A percentile compares a stretch with the other conserved stretches of the same genome.
Evolutionary conservation across 768 basidiomycete species (phyloP).

Genomic region (Pluteus cervinus): DNA sequence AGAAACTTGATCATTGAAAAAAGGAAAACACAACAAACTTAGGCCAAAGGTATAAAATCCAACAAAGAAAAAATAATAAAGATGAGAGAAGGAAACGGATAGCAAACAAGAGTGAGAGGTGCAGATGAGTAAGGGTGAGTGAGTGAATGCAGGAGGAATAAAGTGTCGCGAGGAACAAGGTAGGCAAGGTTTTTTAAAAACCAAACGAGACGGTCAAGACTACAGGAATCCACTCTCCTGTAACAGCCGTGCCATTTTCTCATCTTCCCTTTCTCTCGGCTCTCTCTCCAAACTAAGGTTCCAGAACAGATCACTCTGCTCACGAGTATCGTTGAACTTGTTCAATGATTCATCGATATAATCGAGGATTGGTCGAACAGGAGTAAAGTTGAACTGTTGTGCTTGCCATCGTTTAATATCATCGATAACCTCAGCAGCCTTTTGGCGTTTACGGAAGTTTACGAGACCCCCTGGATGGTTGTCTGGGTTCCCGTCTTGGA

Average conservation of each 20-base stretch:
- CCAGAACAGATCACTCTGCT: slow-evolving; percentile 78
- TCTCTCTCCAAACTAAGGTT: slow-evolving; percentile 81
- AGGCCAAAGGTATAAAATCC: too few species aligned
- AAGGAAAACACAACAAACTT: too few species aligned
- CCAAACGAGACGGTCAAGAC: too few species aligned
- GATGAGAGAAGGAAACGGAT: too few species aligned
- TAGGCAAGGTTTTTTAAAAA: too few species aligned
- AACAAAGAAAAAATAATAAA: too few species aligned
- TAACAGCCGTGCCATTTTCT: slow-evolving; percentile 88
- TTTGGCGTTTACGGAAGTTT: slow-evolving; percentile 94
- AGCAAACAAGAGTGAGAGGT: too few species aligned
- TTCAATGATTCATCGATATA: slow-evolving; percentile 79
- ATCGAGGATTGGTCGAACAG: slow-evolving; percentile 56
- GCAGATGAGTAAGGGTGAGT: too few species aligned
- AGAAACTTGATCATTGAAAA: too few species aligned
- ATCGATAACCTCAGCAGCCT: slow-evolving; percentile 92
- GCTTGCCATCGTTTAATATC: slow-evolving; percentile 97
- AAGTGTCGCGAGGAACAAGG: too few species aligned
- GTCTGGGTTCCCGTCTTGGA: slow-evolving; percentile 94
- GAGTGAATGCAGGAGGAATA: too few species aligned
- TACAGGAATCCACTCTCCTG: slow-evolving; percentile 87
- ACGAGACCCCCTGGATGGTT: slow-evolving; percentile 71
- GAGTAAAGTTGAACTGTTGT: slow-evolving; percentile 79
- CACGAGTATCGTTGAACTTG: slow-evolving; percentile 60
- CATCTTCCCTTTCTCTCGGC: slow-evolving; percentile 92